phyloP scores from a whole-genome alignment of 257 asterid species.

The Nemophila menziesii region DNA sequence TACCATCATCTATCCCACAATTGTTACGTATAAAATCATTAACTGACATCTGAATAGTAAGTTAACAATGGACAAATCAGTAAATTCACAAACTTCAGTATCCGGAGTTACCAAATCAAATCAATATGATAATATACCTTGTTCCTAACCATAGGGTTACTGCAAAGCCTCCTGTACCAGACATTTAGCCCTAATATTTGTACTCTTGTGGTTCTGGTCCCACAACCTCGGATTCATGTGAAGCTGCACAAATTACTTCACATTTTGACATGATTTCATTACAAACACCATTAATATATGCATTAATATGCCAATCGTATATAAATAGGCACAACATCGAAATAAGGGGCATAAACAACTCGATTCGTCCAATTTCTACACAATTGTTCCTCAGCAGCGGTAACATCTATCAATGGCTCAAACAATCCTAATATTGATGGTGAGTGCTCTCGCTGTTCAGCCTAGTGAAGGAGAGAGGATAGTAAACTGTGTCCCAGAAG shows the following conservation, averaged over 20 bases:
- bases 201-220: too few species aligned
- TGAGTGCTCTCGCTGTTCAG: too few species aligned
- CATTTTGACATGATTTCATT: slow-evolving; percentile 70
- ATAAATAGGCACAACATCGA: slow-evolving; percentile 67
- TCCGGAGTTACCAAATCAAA: slow-evolving; percentile 2
- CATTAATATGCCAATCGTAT: too few species aligned
- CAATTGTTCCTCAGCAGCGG: slow-evolving; percentile 60
- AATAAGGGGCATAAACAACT: slow-evolving; percentile 36
- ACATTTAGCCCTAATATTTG: too few species aligned
- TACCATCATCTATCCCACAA: slow-evolving; percentile 96
- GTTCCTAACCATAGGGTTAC: slow-evolving; percentile 93
- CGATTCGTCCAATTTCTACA: slow-evolving; percentile 42
- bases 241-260: too few species aligned
- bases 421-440: slow-evolving; percentile 85
- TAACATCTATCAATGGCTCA: slow-evolving; percentile 79
- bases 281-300: slow-evolving; percentile 82
- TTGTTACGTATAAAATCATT: slow-evolving; percentile 91
- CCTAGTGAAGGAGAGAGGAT: too few species aligned
- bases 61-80: slow-evolving; percentile 10
- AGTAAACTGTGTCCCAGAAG: too few species aligned
- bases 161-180: too few species aligned
- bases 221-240: too few species aligned
- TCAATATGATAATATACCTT: slow-evolving; percentile 79
- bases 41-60: slow-evolving; percentile 70
- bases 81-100: slow-evolving; percentile 5